Conservation (phyloP, 73 alveolate species). For the Symbiodinium pilosum region DNA sequence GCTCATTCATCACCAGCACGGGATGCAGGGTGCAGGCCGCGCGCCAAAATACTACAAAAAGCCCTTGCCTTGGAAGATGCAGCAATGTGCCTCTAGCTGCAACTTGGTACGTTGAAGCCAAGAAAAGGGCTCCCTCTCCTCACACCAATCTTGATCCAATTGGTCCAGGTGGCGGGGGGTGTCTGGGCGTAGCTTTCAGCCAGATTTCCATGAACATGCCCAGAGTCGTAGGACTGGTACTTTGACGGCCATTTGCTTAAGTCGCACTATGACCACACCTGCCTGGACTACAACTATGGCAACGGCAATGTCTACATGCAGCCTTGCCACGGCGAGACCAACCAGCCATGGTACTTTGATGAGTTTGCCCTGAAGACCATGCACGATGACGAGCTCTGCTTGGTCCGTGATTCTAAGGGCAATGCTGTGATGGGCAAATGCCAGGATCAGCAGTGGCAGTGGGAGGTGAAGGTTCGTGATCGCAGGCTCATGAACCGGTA, state of each 20-base stretch:
- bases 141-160: neutral
- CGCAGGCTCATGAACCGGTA: neutral
- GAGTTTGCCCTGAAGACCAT: neutral
- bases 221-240: neutral
- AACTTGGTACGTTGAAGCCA: neutral
- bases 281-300: neutral
- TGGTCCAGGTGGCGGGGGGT: neutral
- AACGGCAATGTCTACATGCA: neutral
- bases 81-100: neutral
- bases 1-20: neutral
- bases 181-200: neutral
- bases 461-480: neutral
- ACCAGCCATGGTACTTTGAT: neutral
- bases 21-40: no score
- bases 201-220: neutral
- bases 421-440: neutral
- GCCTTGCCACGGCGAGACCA: neutral
- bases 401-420: neutral
- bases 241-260: neutral
- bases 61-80: neutral
- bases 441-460: slow-evolving; percentile 6
- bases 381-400: neutral
- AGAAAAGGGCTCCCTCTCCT: no score
- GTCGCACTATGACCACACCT: neutral
- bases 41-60: neutral